Evolutionary conservation across 495 filamentous ascomycete species (phyloP), one percentile per base, ranked within the genome.

Genomic region (Penicillium longicatenatum): DNA sequence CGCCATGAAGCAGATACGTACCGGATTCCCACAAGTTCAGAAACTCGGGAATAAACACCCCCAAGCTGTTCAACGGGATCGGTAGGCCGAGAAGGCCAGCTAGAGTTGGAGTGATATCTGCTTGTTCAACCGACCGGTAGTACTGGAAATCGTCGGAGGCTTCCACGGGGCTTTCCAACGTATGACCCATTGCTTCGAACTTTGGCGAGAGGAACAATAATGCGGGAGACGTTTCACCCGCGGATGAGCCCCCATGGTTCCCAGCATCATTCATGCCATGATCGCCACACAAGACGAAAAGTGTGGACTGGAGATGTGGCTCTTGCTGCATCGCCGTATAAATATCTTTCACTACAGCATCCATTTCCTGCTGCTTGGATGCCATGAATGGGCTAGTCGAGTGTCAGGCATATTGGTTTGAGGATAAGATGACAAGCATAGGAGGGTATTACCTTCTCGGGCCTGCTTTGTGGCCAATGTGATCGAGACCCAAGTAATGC

Each of bases 211-310:
- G 85, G 67, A 99, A 97, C 29, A 96, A 80, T 41, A 99, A 73
- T 14, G 94, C 94, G 0, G 94, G 86, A 1, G 93, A 96, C 10
- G 94, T 98, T 75, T 99, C 94, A 6, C 95, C 92, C 17, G 89
- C 82, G 3, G 90, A 88, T 19, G 95, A 96, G 7, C 93, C 94
- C 11, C 94, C 94, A 70, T 99, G 94, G 65, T 98, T 98, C 4
- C 94, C 94, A 37, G 92, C 94, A 63, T 98, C 94, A 64, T 97
- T 99, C 94, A 99, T 99, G 19, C 94, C 94, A 69, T 99, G 94
- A 67, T 99, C 94, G 43, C 94, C 94, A 53, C 86, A 91, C 8
- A 99, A 74, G 2, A 99, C 84, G 50, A 99, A 82, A 16, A 98
- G 78, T 4, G 93, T 92, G 19, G 86, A 89, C 35, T 83, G 64